Conservation (phyloP, 2,329 filamentous ascomycete species). For the Escovopsis weberi region DNA sequence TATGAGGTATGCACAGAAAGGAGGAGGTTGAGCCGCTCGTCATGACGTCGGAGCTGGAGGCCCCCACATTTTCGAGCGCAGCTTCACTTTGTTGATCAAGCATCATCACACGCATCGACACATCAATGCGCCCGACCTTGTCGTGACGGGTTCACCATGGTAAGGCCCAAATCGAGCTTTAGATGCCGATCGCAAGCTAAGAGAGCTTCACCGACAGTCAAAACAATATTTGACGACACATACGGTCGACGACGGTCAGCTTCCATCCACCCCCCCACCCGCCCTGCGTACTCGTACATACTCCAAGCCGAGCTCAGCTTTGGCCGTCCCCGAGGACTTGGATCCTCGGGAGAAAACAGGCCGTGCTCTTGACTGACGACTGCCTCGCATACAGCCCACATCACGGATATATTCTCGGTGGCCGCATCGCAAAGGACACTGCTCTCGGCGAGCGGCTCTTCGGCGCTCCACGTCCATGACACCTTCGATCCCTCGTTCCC, state of each 20-base stretch:
- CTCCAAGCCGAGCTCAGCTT: slow-evolving; percentile 5
- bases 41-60: neutral
- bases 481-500: slow-evolving; percentile 59
- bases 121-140: neutral
- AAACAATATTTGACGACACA: slow-evolving; percentile 96
- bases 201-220: slow-evolving; percentile 42
- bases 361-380: slow-evolving; percentile 1
- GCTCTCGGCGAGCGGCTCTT: slow-evolving; percentile 74
- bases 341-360: slow-evolving; percentile 2
- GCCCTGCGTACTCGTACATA: too few relatives aligned
- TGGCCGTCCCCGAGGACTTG: slow-evolving; percentile 3
- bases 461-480: slow-evolving; percentile 66
- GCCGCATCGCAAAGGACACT: slow-evolving; percentile 60
- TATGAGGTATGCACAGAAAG: too few relatives aligned
- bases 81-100: slow-evolving; percentile 10
- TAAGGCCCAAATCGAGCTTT: slow-evolving; percentile 2
- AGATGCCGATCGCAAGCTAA: too few relatives aligned
- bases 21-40: too few relatives aligned
- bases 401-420: slow-evolving; percentile 71
- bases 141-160: slow-evolving; percentile 11
- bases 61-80: slow-evolving; percentile 5
- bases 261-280: slow-evolving; percentile 8
- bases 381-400: slow-evolving; percentile 45
- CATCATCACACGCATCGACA: slow-evolving; percentile 7
- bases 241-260: slow-evolving; percentile 70